Evolutionary conservation across 2,329 filamentous ascomycete species (phyloP).

Genomic region (Aplosporella prunicola): DNA sequence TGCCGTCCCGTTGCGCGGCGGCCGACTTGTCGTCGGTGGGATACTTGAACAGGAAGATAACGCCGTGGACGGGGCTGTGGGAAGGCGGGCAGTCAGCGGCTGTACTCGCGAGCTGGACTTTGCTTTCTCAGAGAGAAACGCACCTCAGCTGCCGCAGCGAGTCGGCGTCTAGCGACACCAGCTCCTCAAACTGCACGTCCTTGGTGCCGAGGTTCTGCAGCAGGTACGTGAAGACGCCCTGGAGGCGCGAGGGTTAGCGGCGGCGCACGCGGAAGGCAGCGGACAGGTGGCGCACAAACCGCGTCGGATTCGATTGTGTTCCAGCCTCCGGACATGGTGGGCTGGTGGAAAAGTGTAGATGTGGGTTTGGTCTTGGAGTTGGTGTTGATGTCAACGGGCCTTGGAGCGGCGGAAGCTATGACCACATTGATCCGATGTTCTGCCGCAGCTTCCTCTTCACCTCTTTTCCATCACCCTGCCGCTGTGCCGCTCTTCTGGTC

Average conservation of each 20-base stretch:
- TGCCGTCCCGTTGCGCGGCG: slow-evolving; percentile 66
- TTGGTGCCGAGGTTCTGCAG: slow-evolving; percentile 87
- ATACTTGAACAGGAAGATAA: slow-evolving; percentile 99
- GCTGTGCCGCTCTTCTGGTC: too few species aligned
- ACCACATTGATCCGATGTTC: too few species aligned
- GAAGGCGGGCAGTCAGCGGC: too few species aligned
- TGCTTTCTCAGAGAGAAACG: too few species aligned
- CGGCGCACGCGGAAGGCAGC: background rate
- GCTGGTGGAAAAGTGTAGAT: background rate
- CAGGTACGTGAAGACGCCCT: slow-evolving; percentile 96
- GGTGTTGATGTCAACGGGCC: too few species aligned
- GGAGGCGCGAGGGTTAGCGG: background rate
- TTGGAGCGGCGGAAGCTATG: too few species aligned
- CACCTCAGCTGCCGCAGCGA: slow-evolving; percentile 53
- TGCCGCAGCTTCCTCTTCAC: too few species aligned
- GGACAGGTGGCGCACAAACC: slow-evolving; percentile 44
- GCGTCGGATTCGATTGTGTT: slow-evolving; percentile 97
- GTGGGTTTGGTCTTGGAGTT: too few species aligned
- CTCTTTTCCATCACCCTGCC: too few species aligned
- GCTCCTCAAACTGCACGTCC: slow-evolving; percentile 93
- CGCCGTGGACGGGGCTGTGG: slow-evolving; percentile 78
- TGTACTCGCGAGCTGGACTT: too few species aligned
- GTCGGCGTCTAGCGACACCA: slow-evolving; percentile 76
- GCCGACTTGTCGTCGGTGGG: slow-evolving; percentile 58
- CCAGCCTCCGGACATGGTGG: slow-evolving; percentile 59